Evolutionary conservation across 352 stramenopile species (phyloP).

Genomic region (Aphanomyces cochlioides): DNA sequence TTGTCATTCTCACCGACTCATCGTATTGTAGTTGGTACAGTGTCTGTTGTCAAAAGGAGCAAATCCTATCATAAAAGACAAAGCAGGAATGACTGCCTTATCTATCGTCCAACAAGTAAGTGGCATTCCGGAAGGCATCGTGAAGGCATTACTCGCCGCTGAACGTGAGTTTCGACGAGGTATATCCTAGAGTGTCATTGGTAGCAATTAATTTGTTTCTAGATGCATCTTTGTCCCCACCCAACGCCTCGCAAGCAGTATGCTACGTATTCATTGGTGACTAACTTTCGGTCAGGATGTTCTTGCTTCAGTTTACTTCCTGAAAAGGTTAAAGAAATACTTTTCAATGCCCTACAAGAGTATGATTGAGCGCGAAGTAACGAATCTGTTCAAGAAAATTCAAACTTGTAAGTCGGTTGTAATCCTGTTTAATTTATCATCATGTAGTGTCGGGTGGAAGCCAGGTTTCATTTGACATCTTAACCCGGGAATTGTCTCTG

Average conservation of each 20-base stretch:
- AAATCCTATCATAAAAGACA: slow-evolving; percentile 49
- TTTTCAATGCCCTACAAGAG: too few relatives aligned
- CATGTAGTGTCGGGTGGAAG: too few relatives aligned
- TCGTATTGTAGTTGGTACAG: slow-evolving; percentile 40
- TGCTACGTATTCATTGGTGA: too few relatives aligned
- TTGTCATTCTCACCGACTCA: background rate
- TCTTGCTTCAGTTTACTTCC: too few relatives aligned
- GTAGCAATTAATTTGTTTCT: slow-evolving; percentile 14
- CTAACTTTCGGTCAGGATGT: too few relatives aligned
- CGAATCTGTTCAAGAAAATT: too few relatives aligned
- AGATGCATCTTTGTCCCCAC: background rate
- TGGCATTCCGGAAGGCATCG: slow-evolving; percentile 54
- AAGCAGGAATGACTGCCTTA: slow-evolving; percentile 59
- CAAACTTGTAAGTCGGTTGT: too few relatives aligned
- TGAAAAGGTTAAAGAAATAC: too few relatives aligned
- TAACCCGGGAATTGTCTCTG: background rate
- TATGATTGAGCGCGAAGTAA: too few relatives aligned
- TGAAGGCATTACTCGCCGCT: slow-evolving; percentile 51
- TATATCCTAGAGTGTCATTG: background rate
- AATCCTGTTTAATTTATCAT: too few relatives aligned
- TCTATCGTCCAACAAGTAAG: slow-evolving; percentile 66
- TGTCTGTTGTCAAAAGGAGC: slow-evolving; percentile 48
- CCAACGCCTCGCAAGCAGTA: background rate
- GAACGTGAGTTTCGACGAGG: slow-evolving; percentile 38
- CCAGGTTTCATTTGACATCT: background rate